phyloP scores from a whole-genome alignment of 495 filamentous ascomycete genomes.

The Aspergillus mulundensis region DNA sequence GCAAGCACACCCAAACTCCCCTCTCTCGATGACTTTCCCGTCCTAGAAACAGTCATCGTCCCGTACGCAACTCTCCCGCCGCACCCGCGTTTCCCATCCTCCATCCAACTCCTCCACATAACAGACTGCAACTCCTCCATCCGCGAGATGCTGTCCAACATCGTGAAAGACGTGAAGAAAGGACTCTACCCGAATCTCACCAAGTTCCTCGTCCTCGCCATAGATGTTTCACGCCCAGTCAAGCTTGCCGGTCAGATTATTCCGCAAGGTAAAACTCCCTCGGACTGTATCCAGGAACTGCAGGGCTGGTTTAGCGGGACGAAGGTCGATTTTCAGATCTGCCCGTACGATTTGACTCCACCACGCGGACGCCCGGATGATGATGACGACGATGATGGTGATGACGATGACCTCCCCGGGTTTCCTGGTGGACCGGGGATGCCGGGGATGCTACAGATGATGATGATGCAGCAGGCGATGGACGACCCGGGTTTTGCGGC shows the following conservation, averaged over 20 bases:
- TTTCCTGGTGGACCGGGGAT: neutral
- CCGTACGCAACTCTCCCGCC: constrained; percentile 20
- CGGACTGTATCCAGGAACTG: constrained; percentile 19
- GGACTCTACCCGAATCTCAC: constrained; percentile 18
- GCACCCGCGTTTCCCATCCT: constrained; percentile 21
- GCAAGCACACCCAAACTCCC: constrained; percentile 13
- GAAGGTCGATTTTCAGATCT: constrained; percentile 19
- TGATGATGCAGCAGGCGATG: neutral
- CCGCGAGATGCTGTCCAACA: constrained; percentile 13
- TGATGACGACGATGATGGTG: neutral
- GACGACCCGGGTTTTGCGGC: neutral
- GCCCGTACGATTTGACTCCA: constrained; percentile 8
- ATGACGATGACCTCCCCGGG: neutral
- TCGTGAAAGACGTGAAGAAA: constrained; percentile 21
- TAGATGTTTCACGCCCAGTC: constrained; percentile 14
- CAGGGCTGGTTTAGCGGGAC: constrained; percentile 21
- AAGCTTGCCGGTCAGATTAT: too few relatives aligned
- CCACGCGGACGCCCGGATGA: neutral
- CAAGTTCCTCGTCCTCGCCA: constrained; percentile 13
- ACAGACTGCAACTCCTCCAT: constrained; percentile 26
- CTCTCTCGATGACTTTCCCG: constrained; percentile 22
- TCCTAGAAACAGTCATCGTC: constrained; percentile 17
- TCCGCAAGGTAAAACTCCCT: constrained; percentile 16
- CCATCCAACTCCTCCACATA: constrained; percentile 16
- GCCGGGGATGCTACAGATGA: neutral